These are phyloP conservation scores for Hansenula anomala DNA, from an alignment of 1,139 yeast genomes.

Conservation along the genomic window DNA sequence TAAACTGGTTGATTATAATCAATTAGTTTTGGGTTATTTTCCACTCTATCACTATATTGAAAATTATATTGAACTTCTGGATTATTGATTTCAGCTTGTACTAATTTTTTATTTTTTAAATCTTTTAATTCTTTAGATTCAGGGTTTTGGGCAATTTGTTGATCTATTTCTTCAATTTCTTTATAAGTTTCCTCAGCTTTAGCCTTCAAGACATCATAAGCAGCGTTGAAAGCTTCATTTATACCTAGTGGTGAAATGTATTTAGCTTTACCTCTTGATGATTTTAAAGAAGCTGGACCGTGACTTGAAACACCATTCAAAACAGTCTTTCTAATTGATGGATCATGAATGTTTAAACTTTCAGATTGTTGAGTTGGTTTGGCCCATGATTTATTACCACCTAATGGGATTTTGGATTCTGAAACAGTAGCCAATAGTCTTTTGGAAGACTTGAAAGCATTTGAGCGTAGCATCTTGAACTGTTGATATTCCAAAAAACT, in stretches of 20 bases:
- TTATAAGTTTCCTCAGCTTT: conserved; percentile 30
- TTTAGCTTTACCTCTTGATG: conserved; percentile 37
- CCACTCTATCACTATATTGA: conserved; percentile 32
- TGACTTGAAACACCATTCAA: conserved; percentile 19
- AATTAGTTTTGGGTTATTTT: conserved; percentile 37
- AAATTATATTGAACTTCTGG: conserved; percentile 81
- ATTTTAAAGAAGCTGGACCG: conserved; percentile 20
- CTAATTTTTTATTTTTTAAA: conserved; percentile 28
- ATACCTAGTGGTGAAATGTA: conserved; percentile 69
- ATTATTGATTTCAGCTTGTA: conserved; percentile 61
- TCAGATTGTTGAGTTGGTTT: conserved; percentile 1
- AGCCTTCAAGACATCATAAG: conserved; percentile 55
- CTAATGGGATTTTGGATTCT: conserved; percentile 1
- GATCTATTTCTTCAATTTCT: conserved; percentile 12
- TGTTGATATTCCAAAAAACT: too few relatives aligned
- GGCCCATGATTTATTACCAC: too few relatives aligned
- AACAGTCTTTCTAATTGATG: conserved; percentile 14
- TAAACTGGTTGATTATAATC: conserved; percentile 79
- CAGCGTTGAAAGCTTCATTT: conserved; percentile 66
- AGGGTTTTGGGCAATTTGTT: conserved; percentile 7
- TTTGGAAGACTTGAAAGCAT: conserved; percentile 11
- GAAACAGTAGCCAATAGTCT: conserved; percentile 16
- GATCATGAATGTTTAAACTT: conserved; percentile 12
- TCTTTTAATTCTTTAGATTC: conserved; percentile 22
- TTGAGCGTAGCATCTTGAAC: conserved; percentile 19